phyloP scores from a whole-genome alignment of 139 green algal genomes.

The Ulvella scutata region DNA sequence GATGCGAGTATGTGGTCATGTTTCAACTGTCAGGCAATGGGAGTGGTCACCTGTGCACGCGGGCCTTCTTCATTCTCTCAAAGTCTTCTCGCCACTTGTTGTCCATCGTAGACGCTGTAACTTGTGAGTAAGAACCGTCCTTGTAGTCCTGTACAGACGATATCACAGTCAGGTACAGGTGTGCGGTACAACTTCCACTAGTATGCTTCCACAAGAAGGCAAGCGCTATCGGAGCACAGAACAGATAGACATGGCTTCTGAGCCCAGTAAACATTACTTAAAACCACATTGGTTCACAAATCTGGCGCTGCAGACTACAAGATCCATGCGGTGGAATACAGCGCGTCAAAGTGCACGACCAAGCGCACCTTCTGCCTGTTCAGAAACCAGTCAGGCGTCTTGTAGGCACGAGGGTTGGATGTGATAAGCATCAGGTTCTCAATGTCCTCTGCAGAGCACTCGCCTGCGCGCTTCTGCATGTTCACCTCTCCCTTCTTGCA shows the following conservation, averaged over 20 bases:
- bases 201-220: too few relatives aligned
- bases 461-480: conserved; percentile 69
- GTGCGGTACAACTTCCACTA: too few relatives aligned
- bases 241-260: too few relatives aligned
- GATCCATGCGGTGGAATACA: too few relatives aligned
- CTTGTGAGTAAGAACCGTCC: conserved; percentile 22
- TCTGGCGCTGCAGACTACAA: too few relatives aligned
- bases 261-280: too few relatives aligned
- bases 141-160: conserved; percentile 1
- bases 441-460: conserved; percentile 80
- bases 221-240: too few relatives aligned
- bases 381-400: conserved; percentile 99
- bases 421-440: conserved; percentile 96
- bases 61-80: conserved; percentile 95
- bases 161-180: too few relatives aligned
- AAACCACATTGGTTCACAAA: too few relatives aligned
- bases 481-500: conserved; percentile 99
- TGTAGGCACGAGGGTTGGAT: conserved; percentile 92
- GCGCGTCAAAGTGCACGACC: too few relatives aligned
- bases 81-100: conserved; percentile 91
- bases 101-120: conserved; percentile 76
- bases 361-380: conserved; percentile 89
- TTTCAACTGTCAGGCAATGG: too few relatives aligned
- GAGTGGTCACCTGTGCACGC: conserved; percentile 1
- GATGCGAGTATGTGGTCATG: too few relatives aligned